Evolutionary conservation across 2,329 filamentous ascomycete genomes (phyloP).

Genomic region (Fusarium anthophilum): DNA sequence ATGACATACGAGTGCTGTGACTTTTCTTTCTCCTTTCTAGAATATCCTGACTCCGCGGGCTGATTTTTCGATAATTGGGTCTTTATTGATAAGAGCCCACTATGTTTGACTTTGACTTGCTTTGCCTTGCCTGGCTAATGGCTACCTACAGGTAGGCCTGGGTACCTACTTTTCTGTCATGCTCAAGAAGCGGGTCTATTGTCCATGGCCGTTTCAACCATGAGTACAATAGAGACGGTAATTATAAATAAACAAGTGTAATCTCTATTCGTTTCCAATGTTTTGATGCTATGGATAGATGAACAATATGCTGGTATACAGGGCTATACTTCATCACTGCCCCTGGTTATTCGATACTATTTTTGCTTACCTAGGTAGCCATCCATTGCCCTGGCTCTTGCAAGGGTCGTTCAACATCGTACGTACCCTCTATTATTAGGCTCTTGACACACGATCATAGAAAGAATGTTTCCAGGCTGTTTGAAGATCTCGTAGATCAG

Average conservation of each 20-base stretch:
- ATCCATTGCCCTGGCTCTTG: background rate
- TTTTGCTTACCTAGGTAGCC: background rate
- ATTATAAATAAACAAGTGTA: background rate
- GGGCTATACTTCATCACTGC: background rate
- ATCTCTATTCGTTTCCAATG: background rate
- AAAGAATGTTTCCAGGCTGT: background rate
- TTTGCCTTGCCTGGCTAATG: background rate
- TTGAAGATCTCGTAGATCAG: conserved; percentile 12
- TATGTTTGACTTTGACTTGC: background rate
- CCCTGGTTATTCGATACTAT: background rate
- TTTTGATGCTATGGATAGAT: background rate
- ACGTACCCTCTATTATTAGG: background rate
- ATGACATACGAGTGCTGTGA: conserved; percentile 22
- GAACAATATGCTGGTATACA: background rate
- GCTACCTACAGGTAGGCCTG: background rate
- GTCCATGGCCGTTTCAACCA: background rate
- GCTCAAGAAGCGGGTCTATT: background rate
- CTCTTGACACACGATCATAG: background rate
- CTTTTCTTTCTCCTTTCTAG: conserved; percentile 4
- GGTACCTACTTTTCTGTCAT: background rate
- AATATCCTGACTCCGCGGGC: conserved; percentile 27
- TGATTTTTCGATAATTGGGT: conserved; percentile 19
- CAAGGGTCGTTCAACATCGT: background rate
- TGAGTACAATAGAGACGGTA: background rate
- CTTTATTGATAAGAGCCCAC: background rate